A percentile compares a stretch with the other conserved stretches of the same genome.
Conservation (phyloP, 352 stramenopile genomes). For the Thalassiosira ordinaria region DNA sequence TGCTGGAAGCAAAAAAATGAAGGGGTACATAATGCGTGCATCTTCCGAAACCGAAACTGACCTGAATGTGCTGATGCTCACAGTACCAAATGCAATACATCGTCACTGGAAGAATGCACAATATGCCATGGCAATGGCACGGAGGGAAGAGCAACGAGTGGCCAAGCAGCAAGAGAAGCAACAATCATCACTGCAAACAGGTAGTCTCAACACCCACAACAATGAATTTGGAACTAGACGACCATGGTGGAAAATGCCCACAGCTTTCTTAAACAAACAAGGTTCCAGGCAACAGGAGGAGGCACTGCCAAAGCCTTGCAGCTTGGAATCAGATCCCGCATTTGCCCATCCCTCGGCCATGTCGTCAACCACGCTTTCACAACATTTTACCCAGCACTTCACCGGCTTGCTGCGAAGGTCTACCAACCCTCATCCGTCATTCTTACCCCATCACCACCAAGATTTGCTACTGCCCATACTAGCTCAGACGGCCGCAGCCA, state of each 20-base stretch:
- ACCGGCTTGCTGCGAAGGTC: conserved; percentile 20
- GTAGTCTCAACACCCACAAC: conserved; percentile 14
- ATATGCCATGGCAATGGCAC: conserved; percentile 1
- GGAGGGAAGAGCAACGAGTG: conserved; percentile 5
- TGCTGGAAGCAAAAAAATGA: conserved; percentile 19
- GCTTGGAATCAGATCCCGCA: conserved; percentile 45
- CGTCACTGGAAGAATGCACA: conserved; percentile 48
- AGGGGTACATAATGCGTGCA: conserved; percentile 44
- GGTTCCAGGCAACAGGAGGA: conserved; percentile 1
- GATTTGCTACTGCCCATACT: conserved; percentile 34
- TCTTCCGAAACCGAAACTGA: conserved; percentile 31
- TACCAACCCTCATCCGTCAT: conserved; percentile 11
- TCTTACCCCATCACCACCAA: conserved; percentile 17
- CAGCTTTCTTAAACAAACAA: conserved; percentile 2
- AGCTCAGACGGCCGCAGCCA: conserved; percentile 22
- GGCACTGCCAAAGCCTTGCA: conserved; percentile 41
- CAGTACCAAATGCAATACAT: conserved; percentile 42
- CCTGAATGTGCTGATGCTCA: conserved; percentile 45
- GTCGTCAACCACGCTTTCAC: conserved; percentile 32
- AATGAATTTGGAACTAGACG: neutral
- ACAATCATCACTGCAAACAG: neutral
- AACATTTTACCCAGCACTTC: conserved; percentile 51
- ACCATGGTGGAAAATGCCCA: conserved; percentile 41
- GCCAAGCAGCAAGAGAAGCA: conserved; percentile 13
- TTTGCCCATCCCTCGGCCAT: conserved; percentile 36